Conservation (phyloP, 768 basidiomycete genomes). For the Pholiota conissans region DNA sequence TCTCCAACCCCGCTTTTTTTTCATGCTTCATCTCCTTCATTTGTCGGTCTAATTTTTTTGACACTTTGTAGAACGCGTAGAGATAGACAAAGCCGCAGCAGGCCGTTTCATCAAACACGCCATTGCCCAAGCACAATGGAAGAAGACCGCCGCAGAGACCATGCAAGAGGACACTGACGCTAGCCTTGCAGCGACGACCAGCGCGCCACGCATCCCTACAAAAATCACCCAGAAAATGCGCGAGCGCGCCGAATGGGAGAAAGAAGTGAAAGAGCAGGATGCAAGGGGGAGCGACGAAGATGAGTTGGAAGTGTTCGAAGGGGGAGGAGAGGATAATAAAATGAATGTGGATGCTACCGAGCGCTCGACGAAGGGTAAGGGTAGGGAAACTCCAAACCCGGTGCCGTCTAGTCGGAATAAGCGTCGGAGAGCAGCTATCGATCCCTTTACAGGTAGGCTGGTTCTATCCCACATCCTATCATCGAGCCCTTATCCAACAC, state of each 20-base stretch:
- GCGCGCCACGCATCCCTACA: constrained; percentile 39
- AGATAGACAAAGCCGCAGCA: constrained; percentile 80
- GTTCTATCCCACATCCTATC: neutral
- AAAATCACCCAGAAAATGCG: constrained; percentile 74
- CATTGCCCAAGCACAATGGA: constrained; percentile 60
- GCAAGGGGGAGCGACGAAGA: constrained; percentile 43
- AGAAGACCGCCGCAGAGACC: constrained; percentile 33
- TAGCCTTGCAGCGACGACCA: constrained; percentile 8
- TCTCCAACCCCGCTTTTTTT: too few relatives aligned
- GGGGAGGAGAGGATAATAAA: constrained; percentile 23
- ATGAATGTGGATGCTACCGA: constrained; percentile 11
- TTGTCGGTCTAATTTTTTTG: too few relatives aligned
- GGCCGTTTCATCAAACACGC: constrained; percentile 83
- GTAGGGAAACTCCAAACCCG: constrained; percentile 12
- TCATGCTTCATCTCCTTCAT: too few relatives aligned
- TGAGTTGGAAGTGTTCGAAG: constrained; percentile 38
- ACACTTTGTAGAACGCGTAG: constrained; percentile 33
- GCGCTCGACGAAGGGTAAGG: constrained; percentile 28
- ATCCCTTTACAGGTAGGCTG: constrained; percentile 64
- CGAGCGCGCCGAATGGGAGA: constrained; percentile 65
- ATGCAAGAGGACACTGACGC: constrained; percentile 17
- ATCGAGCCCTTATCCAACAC: neutral
- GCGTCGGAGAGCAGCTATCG: constrained; percentile 53
- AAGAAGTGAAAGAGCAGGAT: constrained; percentile 51
- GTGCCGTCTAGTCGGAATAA: constrained; percentile 25